phyloP scores from a whole-genome alignment of 495 filamentous ascomycete species.

The Pyrenopolyporus hunteri region DNA sequence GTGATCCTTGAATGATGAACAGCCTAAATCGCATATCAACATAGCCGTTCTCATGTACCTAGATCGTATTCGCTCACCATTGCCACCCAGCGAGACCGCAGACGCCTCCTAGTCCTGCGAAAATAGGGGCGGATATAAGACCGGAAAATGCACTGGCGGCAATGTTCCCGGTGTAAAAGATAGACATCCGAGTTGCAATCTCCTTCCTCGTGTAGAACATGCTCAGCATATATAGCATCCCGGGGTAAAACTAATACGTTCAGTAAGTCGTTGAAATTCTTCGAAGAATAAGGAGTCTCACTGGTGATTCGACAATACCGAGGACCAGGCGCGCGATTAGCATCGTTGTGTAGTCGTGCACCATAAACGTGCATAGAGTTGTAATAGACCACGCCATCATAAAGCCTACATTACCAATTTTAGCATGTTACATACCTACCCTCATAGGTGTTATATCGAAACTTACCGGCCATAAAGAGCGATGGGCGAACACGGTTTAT shows the following conservation, averaged over 20 bases:
- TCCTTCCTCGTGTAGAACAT: constrained; percentile 61
- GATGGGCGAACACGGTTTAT: constrained; percentile 38
- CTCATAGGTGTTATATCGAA: not conserved
- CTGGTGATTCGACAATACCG: constrained; percentile 52
- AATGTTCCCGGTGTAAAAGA: constrained; percentile 53
- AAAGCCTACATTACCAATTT: constrained; percentile 44
- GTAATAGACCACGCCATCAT: constrained; percentile 57
- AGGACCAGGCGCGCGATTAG: constrained; percentile 48
- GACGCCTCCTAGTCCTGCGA: constrained; percentile 38
- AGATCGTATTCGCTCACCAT: constrained; percentile 32
- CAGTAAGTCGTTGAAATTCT: not conserved
- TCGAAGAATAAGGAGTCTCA: constrained; percentile 7
- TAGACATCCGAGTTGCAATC: constrained; percentile 50
- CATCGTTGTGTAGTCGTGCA: constrained; percentile 47
- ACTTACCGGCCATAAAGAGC: constrained; percentile 22
- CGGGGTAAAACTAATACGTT: constrained; percentile 43
- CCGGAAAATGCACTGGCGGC: constrained; percentile 55
- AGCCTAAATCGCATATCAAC: constrained; percentile 1
- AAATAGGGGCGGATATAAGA: constrained; percentile 54
- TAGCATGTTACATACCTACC: not conserved
- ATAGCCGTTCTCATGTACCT: not conserved
- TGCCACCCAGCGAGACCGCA: constrained; percentile 41
- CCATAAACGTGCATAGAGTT: constrained; percentile 49
- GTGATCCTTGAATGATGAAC: constrained; percentile 50
- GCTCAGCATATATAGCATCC: constrained; percentile 53